These are phyloP conservation scores for Fusarium goolgardi DNA, from an alignment of 2,329 filamentous ascomycete genomes.

Conservation along the genomic window DNA sequence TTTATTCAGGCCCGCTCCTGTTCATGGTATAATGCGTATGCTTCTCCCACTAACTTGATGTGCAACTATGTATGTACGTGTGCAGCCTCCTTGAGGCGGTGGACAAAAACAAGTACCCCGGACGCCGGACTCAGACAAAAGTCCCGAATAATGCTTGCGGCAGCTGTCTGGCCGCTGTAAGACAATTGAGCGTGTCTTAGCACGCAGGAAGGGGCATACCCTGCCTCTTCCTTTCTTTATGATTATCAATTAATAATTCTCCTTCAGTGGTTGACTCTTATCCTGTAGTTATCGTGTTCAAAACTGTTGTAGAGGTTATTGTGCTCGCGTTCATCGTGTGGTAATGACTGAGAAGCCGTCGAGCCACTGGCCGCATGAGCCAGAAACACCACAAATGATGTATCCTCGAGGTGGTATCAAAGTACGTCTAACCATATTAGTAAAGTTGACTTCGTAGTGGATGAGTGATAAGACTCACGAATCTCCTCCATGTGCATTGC, in stretches of 20 bases:
- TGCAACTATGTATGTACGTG: constrained; percentile 24
- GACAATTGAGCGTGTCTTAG: constrained; percentile 21
- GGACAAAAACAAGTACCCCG: constrained; percentile 27
- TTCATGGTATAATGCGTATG: constrained; percentile 36
- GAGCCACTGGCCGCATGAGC: constrained; percentile 82
- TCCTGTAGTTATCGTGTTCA: constrained; percentile 31
- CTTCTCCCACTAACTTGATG: constrained; percentile 19
- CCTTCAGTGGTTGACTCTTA: constrained; percentile 14
- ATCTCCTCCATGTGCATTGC: constrained; percentile 81
- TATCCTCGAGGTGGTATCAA: constrained; percentile 91
- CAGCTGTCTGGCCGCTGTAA: constrained; percentile 23
- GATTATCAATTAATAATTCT: constrained; percentile 34
- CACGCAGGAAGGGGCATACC: constrained; percentile 5
- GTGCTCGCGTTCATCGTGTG: constrained; percentile 48
- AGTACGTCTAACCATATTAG: constrained; percentile 72
- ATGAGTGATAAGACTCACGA: constrained; percentile 69
- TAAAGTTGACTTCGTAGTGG: background rate
- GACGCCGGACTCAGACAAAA: constrained; percentile 38
- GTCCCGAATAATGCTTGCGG: constrained; percentile 25
- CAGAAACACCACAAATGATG: constrained; percentile 86
- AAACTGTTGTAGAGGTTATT: constrained; percentile 8
- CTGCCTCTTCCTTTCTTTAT: constrained; percentile 5
- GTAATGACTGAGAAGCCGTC: constrained; percentile 87
- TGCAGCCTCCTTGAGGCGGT: constrained; percentile 21
- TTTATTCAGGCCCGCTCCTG: constrained; percentile 36